Base-by-base conservation (phyloP, 345 rosid species). In the Eucalyptus guilfoylei region DNA sequence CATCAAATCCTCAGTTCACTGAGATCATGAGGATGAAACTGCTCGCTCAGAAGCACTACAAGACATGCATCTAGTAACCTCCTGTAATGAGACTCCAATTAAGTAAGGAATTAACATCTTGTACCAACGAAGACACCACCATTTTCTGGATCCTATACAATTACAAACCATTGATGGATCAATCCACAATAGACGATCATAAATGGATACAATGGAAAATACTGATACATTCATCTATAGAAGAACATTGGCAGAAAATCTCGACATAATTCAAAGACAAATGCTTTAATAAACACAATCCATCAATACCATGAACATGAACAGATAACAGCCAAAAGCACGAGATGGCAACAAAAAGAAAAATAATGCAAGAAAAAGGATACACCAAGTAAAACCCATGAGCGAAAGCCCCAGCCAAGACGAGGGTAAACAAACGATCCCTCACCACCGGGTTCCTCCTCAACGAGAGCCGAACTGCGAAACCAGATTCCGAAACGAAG, bases 361-460 rank as follows among this genome's bases (percentile, higher is more conserved):
- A 37, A 62, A 58, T 26, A n/a, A 50, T 86, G 47, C 80, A 58
- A 37, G 49, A 37, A 80, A 87, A 93, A 98, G 98, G 99, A 97
- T 98, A 98, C 98, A 98, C 98, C 95, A 97, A 92, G 92, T 96
- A 97, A 88, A 94, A 91, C 87, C 99, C 98, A 91, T 97, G 99
- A 92, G 95, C 95, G 86, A 97, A 95, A 80, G 96, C 98, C 85
- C 99, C 99, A 58, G 94, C 98, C 91, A 98, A 92, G 47, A 95
- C 98, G 60, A 93, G 91, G 44, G 95, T 93, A 87, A 97, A 98
- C 93, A 98, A 90, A 62, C 98, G 96, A 91, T 97, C 98, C 89
- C 99, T 95, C 85, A 96, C 80, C 88, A 97, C 96, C 40, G 98
- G 97, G 85, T 94, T 93, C 93, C 91, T 95, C 89, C 99, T 95